phyloP scores from a whole-genome alignment of 1,284 basidiomycete genomes.

The Fistulina hepatica region DNA sequence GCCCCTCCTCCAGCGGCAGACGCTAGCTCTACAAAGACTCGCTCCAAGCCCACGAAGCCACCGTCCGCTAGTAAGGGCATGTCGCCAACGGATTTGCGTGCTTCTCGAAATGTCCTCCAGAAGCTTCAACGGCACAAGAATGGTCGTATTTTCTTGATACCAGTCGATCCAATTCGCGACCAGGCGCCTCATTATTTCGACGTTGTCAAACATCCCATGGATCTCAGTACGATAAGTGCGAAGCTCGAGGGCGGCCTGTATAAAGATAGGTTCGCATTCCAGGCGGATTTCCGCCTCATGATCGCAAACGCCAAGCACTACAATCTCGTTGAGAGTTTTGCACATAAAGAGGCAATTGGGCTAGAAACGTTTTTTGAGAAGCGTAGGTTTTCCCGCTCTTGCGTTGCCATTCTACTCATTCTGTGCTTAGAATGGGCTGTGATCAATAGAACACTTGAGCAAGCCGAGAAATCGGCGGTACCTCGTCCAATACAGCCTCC shows the following conservation, averaged over 20 bases:
- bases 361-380: conserved; percentile 82
- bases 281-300: conserved; percentile 83
- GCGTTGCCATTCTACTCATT: conserved; percentile 5
- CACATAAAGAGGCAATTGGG: conserved; percentile 66
- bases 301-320: conserved; percentile 83
- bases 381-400: conserved; percentile 38
- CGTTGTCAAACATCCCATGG: conserved; percentile 90
- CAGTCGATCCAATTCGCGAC: conserved; percentile 86
- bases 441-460: conserved; percentile 66
- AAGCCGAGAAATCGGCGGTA: conserved; percentile 19
- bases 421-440: conserved; percentile 52
- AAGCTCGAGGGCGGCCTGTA: conserved; percentile 89
- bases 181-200: conserved; percentile 80
- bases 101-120: conserved; percentile 72
- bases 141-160: conserved; percentile 67
- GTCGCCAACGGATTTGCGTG: conserved; percentile 69
- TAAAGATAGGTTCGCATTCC: conserved; percentile 74
- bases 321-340: conserved; percentile 66
- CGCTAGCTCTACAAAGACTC: no score
- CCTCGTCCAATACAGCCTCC: conserved; percentile 18
- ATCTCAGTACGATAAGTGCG: conserved; percentile 79
- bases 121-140: conserved; percentile 70
- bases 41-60: no score
- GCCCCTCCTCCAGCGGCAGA: conserved; percentile 36
- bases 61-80: no score